These are phyloP conservation scores for Fusarium sp. DNA, from an alignment of 2,329 filamentous ascomycete species.

Conservation along the genomic window DNA sequence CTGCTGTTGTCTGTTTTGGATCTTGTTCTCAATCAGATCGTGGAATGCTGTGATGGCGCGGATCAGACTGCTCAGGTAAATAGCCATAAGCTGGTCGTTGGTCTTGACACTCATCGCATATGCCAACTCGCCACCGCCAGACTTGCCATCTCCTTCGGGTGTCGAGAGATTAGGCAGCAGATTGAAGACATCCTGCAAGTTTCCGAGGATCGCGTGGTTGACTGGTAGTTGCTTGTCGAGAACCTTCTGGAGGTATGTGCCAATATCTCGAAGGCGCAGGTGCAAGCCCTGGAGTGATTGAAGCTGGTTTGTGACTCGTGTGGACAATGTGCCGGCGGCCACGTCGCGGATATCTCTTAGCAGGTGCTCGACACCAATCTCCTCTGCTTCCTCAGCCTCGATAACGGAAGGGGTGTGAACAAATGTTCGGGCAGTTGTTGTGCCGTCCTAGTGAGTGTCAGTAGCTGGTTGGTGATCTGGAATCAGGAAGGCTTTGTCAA, in stretches of 20 bases:
- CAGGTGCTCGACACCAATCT: conserved; percentile 97
- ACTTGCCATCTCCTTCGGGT: conserved; percentile 71
- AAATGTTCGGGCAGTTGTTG: conserved; percentile 95
- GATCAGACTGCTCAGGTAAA: conserved; percentile 93
- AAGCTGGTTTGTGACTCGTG: conserved; percentile 95
- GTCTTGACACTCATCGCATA: conserved; percentile 98
- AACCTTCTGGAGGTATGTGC: conserved; percentile 94
- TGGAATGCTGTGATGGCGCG: conserved; percentile 98
- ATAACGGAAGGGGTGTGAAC: conserved; percentile 98
- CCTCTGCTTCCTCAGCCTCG: conserved; percentile 97
- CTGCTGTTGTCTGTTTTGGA: conserved; percentile 96
- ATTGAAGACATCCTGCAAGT: conserved; percentile 99
- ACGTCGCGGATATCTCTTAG: conserved; percentile 98
- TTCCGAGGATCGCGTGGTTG: conserved; percentile 96
- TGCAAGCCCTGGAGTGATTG: conserved; percentile 97
- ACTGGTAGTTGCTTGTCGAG: conserved; percentile 91
- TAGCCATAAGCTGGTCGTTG: conserved; percentile 98
- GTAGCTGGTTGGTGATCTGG: not conserved
- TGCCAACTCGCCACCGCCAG: conserved; percentile 83
- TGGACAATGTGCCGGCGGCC: conserved; percentile 94
- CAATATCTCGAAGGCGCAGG: conserved; percentile 92
- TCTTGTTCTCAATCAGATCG: conserved; percentile 99
- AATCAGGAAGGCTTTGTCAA: conserved; percentile 23
- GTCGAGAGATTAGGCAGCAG: conserved; percentile 94
- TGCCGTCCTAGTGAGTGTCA: conserved; percentile 77